phyloP scores from a whole-genome alignment of 345 rosid species.

The Populus deltoides region DNA sequence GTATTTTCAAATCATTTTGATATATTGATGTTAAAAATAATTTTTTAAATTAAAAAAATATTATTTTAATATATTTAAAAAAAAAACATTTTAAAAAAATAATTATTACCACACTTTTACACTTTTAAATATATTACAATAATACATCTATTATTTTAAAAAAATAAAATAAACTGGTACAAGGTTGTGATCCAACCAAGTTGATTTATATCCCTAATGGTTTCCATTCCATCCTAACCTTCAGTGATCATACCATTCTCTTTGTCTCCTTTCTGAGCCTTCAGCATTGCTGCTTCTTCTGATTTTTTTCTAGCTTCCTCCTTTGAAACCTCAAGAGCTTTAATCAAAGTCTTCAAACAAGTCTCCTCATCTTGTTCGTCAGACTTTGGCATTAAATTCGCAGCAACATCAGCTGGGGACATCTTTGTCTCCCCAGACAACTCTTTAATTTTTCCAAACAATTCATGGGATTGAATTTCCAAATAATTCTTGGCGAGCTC shows the following conservation, averaged over 20 bases:
- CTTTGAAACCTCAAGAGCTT: slow-evolving; percentile 7
- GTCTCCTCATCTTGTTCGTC: not conserved
- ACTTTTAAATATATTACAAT: too few species aligned
- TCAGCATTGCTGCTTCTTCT: not conserved
- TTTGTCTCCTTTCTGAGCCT: slow-evolving; percentile 4
- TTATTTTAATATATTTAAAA: too few species aligned
- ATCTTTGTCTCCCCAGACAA: slow-evolving; percentile 6
- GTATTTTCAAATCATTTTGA: too few species aligned
- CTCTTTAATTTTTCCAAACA: not conserved
- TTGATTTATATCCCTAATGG: too few species aligned
- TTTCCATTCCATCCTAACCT: too few species aligned
- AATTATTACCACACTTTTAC: too few species aligned
- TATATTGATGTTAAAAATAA: too few species aligned
- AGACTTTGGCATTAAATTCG: slow-evolving; percentile 12
- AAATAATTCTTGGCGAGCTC: slow-evolving; percentile 3
- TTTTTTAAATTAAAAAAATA: too few species aligned
- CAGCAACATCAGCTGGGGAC: slow-evolving; percentile 18
- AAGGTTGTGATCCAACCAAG: too few species aligned
- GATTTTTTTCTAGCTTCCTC: not conserved
- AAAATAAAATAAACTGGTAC: too few species aligned
- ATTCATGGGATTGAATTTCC: not conserved
- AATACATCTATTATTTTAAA: too few species aligned
- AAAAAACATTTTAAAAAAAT: too few species aligned
- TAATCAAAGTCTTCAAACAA: slow-evolving; percentile 10
- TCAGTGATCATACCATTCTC: not conserved